Evolutionary conservation across 139 green algal species (phyloP).

Genomic region (Tetraselmis striata): DNA sequence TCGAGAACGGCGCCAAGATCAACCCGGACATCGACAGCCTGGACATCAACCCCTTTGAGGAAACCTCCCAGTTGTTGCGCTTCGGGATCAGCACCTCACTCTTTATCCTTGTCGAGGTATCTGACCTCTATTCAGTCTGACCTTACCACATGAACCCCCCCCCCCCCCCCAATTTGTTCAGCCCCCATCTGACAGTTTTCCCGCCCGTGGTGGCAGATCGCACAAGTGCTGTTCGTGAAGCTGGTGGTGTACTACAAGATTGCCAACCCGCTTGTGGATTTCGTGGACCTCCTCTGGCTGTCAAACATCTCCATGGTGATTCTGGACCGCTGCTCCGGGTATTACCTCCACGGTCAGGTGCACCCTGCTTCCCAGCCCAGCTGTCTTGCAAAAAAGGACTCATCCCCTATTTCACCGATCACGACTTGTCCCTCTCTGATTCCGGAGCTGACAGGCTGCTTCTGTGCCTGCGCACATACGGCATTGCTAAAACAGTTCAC

Average conservation of each 20-base stretch:
- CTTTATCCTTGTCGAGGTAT: constrained; percentile 3
- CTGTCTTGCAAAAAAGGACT: no score
- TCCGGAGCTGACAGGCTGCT: no score
- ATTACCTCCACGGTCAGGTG: constrained; percentile 34
- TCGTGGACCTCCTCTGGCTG: constrained; percentile 23
- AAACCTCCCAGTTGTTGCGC: constrained; percentile 13
- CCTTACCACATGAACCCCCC: no score
- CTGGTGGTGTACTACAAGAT: constrained; percentile 17
- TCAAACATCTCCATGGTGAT: constrained; percentile 25
- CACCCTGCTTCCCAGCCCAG: no score
- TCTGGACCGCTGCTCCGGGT: constrained; percentile 15
- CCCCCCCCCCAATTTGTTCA: no score
- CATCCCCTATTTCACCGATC: no score
- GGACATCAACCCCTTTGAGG: background rate
- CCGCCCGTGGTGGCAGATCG: no score
- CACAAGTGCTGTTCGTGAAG: constrained; percentile 17
- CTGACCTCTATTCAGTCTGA: no score
- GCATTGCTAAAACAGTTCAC: no score
- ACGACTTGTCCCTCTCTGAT: no score
- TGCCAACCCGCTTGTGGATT: constrained; percentile 13
- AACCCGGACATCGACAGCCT: constrained; percentile 4
- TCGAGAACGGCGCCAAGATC: constrained; percentile 13
- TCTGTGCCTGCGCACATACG: no score
- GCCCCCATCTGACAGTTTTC: no score
- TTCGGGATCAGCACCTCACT: constrained; percentile 10